Percentiles rank a stretch among this genome's conserved stretches.
These are phyloP conservation scores for Aphanomyces astaci DNA, from an alignment of 352 stramenopile genomes.

Conservation along the genomic window DNA sequence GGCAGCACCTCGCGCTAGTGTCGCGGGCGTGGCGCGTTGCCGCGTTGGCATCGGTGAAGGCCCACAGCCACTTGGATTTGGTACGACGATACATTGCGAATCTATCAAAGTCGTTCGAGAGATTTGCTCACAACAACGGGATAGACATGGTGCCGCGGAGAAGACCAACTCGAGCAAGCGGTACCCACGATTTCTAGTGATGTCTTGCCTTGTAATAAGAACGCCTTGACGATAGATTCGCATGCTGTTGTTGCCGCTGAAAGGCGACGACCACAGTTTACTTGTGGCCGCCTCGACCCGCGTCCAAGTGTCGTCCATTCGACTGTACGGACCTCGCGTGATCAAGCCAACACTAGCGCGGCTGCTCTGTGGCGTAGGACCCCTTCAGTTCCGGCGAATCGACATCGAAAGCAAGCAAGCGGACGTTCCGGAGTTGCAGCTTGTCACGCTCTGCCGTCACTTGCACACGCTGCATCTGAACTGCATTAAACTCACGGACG, in stretches of 20 bases:
- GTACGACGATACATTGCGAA: conserved; percentile 28
- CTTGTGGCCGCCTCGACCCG: not conserved
- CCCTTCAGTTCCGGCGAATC: conserved; percentile 34
- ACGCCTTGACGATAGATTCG: not conserved
- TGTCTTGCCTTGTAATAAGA: not conserved
- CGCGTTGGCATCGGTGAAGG: conserved; percentile 41
- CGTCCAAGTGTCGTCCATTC: not conserved
- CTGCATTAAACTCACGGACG: conserved; percentile 70
- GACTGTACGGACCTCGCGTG: conserved; percentile 55
- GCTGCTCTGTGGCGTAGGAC: conserved; percentile 37
- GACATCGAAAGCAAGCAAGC: conserved; percentile 72
- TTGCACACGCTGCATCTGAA: conserved; percentile 40
- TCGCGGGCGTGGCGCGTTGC: conserved; percentile 7
- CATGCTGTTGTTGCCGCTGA: conserved; percentile 23
- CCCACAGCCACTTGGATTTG: conserved; percentile 42
- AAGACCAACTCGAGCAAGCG: conserved; percentile 46
- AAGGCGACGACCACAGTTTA: not conserved
- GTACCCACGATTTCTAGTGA: not conserved
- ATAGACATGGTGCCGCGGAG: conserved; percentile 63
- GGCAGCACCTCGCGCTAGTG: conserved; percentile 36
- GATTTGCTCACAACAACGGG: not conserved
- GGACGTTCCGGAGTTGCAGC: conserved; percentile 35
- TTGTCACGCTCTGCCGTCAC: conserved; percentile 33
- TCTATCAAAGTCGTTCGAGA: not conserved
- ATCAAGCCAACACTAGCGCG: conserved; percentile 34